A percentile compares a stretch with the other conserved stretches of the same genome.
Conservation (phyloP, 164 flowering plant genomes). For the Amborella trichopoda region DNA sequence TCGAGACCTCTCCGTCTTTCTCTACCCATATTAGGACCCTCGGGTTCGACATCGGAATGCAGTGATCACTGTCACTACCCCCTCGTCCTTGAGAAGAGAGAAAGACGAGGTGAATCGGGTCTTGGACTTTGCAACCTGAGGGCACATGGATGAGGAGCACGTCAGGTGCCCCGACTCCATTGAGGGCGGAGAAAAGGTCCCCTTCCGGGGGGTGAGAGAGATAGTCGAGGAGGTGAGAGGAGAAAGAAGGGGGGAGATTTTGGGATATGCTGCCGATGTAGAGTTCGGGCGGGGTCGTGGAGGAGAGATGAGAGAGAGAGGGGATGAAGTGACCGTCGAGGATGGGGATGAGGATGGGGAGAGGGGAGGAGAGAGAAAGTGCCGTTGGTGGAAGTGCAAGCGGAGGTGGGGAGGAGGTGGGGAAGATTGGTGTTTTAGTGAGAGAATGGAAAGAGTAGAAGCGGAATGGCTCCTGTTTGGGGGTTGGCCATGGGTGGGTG, state of each 20-base stretch:
- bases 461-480: slow-evolving; percentile 72
- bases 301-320: slow-evolving; percentile 16
- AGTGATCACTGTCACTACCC: slow-evolving; percentile 6
- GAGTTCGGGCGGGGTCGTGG: slow-evolving; percentile 30
- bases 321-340: slow-evolving; percentile 45
- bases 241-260: slow-evolving; percentile 6
- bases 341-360: slow-evolving; percentile 30
- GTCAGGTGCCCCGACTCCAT: slow-evolving; percentile 86
- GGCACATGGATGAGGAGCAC: slow-evolving; percentile 67
- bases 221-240: slow-evolving; percentile 30
- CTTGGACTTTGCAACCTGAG: slow-evolving; percentile 43
- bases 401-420: slow-evolving; percentile 21
- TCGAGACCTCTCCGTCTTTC: slow-evolving; percentile 69
- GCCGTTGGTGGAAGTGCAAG: neutral
- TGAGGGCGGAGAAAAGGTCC: slow-evolving; percentile 82
- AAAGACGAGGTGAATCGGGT: slow-evolving; percentile 40
- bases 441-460: slow-evolving; percentile 65
- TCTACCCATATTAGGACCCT: slow-evolving; percentile 85
- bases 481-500: slow-evolving; percentile 73
- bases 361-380: slow-evolving; percentile 13
- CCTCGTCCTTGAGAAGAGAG: slow-evolving; percentile 34
- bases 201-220: slow-evolving; percentile 31
- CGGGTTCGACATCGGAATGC: slow-evolving; percentile 55
- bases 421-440: slow-evolving; percentile 19
- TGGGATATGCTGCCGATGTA: slow-evolving; percentile 53